phyloP scores from a whole-genome alignment of 768 basidiomycete species.

The Phylloporus sp. region DNA sequence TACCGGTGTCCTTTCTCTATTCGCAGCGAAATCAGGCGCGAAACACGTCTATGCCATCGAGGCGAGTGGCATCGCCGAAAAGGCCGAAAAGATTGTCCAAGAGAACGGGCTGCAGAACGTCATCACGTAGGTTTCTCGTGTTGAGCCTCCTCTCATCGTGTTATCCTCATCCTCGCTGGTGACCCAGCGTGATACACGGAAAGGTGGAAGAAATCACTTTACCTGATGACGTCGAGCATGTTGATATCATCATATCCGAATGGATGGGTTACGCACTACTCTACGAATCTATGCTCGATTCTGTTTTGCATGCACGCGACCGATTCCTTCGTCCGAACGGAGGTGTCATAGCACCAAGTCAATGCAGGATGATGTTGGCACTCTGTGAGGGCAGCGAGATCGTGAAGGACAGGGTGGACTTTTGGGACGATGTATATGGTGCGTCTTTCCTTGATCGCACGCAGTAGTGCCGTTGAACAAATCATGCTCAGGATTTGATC shows the following conservation, averaged over 20 bases:
- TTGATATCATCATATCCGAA: slow-evolving; percentile 94
- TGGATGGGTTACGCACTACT: slow-evolving; percentile 96
- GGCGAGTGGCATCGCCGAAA: slow-evolving; percentile 76
- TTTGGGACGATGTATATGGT: slow-evolving; percentile 94
- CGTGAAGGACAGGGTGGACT: slow-evolving; percentile 75
- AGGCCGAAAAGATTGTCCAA: slow-evolving; percentile 72
- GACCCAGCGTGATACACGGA: slow-evolving; percentile 67
- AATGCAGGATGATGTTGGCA: slow-evolving; percentile 79
- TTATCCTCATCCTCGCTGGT: slow-evolving; percentile 6
- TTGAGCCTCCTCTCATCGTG: background rate
- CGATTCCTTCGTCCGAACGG: slow-evolving; percentile 64
- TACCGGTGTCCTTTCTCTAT: slow-evolving; percentile 86
- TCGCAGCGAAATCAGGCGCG: slow-evolving; percentile 86
- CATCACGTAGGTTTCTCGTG: slow-evolving; percentile 49
- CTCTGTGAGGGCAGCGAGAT: slow-evolving; percentile 74
- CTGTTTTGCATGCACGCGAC: slow-evolving; percentile 85
- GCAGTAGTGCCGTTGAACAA: background rate
- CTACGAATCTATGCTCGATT: slow-evolving; percentile 98
- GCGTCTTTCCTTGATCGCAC: slow-evolving; percentile 13
- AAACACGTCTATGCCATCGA: slow-evolving; percentile 89
- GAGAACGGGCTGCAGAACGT: slow-evolving; percentile 66
- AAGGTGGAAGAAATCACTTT: slow-evolving; percentile 86
- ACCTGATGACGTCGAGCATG: slow-evolving; percentile 65
- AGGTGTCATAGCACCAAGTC: slow-evolving; percentile 88
- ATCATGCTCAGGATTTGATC: slow-evolving; percentile 66